phyloP scores from a whole-genome alignment of 306 rosid genomes.

The Gastrolobium bilobum region DNA sequence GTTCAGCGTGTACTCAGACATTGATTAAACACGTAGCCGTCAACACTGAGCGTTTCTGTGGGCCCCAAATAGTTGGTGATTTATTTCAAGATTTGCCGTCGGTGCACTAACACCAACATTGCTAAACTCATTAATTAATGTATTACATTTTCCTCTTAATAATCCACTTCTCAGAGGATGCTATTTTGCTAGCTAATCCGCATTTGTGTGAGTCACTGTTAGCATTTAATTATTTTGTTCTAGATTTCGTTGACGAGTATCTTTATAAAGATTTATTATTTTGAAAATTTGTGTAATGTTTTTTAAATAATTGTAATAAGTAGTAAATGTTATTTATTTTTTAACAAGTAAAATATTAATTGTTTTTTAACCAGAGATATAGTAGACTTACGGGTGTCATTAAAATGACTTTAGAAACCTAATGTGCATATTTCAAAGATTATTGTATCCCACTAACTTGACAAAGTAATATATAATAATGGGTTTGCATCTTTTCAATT shows the following conservation, averaged over 20 bases:
- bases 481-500: neutral
- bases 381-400: neutral
- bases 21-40: conserved; percentile 38
- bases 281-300: no score
- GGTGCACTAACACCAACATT: conserved; percentile 32
- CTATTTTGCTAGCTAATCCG: neutral
- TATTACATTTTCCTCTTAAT: neutral
- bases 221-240: neutral
- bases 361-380: neutral
- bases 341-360: neutral
- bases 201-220: no score
- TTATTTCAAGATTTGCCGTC: conserved; percentile 42
- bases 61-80: conserved; percentile 38
- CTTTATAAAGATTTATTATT: no score
- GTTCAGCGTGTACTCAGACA: conserved; percentile 15
- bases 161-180: neutral
- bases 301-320: no score
- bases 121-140: conserved; percentile 9
- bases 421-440: neutral
- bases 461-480: neutral
- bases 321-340: no score
- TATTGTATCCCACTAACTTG: neutral
- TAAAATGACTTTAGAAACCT: conserved; percentile 18
- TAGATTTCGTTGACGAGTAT: no score
- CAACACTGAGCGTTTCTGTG: conserved; percentile 50